Evolutionary conservation across 192 early-diverging fungal genomes (phyloP), one percentile per base, ranked within the genome.

Genomic region (Coemansia sp.): DNA sequence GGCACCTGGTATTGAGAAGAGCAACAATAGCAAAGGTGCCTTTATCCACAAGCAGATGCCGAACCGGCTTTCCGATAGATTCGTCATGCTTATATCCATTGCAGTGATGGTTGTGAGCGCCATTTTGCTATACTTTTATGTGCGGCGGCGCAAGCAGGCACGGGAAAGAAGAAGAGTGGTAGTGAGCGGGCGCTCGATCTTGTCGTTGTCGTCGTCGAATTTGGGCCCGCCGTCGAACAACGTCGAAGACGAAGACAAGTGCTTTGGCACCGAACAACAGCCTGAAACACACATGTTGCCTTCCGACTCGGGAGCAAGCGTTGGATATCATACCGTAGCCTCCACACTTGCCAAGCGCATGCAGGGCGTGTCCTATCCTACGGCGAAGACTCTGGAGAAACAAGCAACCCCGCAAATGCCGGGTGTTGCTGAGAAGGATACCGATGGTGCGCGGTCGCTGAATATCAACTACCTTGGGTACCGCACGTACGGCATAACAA

Each of bases 81-180:
- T 62, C 27, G 73, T 80, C 50, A 53, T 66, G 5, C 61, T 80
- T n/a, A 80, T 74, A 16, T 60, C 65, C 6, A 54, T 80, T 8
- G 64, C 60, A 3, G 32, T 66, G 23, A 3, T 74, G 50, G 70
- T 80, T 54, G 62, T 64, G 4, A 52, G 37, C 27, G 67, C 65
- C 0, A 39, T 62, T 2, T 10, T 71, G 53, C 69, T 80, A 37
- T 80, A 80, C 52, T 70, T 70, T 37, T 80, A 64, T 54, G 65
- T 64, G 57, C 68, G 68, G 3, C 63, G 60, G 24, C 64, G 57
- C 47, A 73, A 62, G 50, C 26, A 37, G 7, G 22, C 54, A 4
- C 11, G 61, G 26, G 20, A 37, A 22, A 29, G 18, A 4, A 8
- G 24, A 14, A 20, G 19, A n/a, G 29, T 12, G 22, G 54, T 1